Evolutionary conservation across 805 yeast species (phyloP), one percentile per base, ranked within the genome.

Genomic region (Novakomyces olei): DNA sequence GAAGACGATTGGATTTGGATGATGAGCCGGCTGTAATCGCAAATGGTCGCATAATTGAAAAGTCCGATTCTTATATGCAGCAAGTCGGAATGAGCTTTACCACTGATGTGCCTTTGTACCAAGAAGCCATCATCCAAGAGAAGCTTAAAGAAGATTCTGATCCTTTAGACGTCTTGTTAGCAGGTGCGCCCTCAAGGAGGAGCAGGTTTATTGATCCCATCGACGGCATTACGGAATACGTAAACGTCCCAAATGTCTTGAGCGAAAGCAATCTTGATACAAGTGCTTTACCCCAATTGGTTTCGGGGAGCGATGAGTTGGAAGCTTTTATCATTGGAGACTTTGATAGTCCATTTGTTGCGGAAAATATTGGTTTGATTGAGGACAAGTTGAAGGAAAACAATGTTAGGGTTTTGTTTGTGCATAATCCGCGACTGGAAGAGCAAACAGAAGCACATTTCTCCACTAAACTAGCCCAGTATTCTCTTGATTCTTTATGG

Each of bases 1-100:
- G 37, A 6, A 34, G 38, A n/a, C 41, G 47, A 4, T 42, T 56
- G 29, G 53, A 49, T 1, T 55, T 69, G 23, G 58, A 63, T 4
- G 43, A 44, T 0, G 46, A 48, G 1, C 71, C 85, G 0, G 49
- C 64, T 0, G 53, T 79, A 3, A 60, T 80, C 32, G 66, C 69
- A 19, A 76, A 85, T 49, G 96, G 96, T 28, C 70, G 72, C 5
- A 61, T 76, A 12, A 53, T 58, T 37, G 61, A 60, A 3, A 58
- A 72, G 41, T 56, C 52, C 24, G 51, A 60, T 1, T 55, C 60
- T 32, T 41, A 30, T n/a, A 50, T 55, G 56, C 36, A 42, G 7
- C 41, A 40, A 19, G 29, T 5, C 37, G 43, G 29, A 20, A 24
- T 6, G 30, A 40, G 14, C 41, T 46, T 71, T 12, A 51, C 55